A percentile compares a stretch with the other conserved stretches of the same genome.
Evolutionary conservation across 306 rosid genomes (phyloP).

Genomic region (Datisca glomerata): DNA sequence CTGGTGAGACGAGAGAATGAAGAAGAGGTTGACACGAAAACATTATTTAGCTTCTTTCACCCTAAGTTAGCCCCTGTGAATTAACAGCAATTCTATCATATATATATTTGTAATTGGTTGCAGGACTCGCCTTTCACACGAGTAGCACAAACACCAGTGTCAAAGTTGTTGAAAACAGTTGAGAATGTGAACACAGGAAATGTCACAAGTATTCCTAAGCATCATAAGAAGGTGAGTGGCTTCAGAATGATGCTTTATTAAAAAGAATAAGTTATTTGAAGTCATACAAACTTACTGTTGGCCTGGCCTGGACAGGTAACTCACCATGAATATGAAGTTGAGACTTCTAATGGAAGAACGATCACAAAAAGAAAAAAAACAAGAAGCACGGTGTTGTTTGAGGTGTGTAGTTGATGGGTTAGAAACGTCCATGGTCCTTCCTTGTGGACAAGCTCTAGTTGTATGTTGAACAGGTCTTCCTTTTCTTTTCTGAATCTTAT

Average conservation of each 20-base stretch:
- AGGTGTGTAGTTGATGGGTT: slow-evolving; percentile 40
- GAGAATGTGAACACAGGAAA: slow-evolving; percentile 53
- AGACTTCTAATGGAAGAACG: slow-evolving; percentile 90
- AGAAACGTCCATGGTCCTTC: not conserved
- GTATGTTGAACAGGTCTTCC: too few relatives aligned
- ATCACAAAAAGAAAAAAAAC: slow-evolving; percentile 80
- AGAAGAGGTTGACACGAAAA: slow-evolving; percentile 23
- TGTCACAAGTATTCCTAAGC: slow-evolving; percentile 58
- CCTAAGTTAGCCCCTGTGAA: slow-evolving; percentile 9
- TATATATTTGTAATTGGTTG: slow-evolving; percentile 15
- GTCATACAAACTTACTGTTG: slow-evolving; percentile 7
- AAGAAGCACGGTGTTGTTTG: slow-evolving; percentile 87
- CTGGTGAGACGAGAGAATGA: slow-evolving; percentile 27
- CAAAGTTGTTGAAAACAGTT: slow-evolving; percentile 64
- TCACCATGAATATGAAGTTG: slow-evolving; percentile 85
- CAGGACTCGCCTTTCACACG: slow-evolving; percentile 54
- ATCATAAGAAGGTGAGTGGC: slow-evolving; percentile 60
- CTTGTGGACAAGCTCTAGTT: not conserved
- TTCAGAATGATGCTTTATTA: slow-evolving; percentile 7
- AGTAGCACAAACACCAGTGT: slow-evolving; percentile 61
- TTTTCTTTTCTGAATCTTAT: not conserved
- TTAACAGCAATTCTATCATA: slow-evolving; percentile 4
- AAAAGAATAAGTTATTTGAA: too few relatives aligned
- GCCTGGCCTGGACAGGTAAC: slow-evolving; percentile 58
- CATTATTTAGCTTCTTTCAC: slow-evolving; percentile 13